Conservation (phyloP, 1,284 basidiomycete species). For the Ustilago hordei region DNA sequence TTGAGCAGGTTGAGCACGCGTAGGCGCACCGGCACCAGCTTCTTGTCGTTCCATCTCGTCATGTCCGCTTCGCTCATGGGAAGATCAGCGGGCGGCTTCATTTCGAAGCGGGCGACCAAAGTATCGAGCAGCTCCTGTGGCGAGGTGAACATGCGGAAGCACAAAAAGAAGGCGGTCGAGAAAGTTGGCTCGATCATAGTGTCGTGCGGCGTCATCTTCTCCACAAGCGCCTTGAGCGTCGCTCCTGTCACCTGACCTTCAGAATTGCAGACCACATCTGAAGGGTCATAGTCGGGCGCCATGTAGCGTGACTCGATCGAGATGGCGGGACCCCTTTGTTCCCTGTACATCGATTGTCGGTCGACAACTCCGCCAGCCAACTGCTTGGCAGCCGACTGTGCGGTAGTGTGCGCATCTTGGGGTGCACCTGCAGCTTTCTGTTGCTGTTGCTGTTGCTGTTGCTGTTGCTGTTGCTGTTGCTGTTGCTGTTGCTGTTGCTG, state of each 20-base stretch:
- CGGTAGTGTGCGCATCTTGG: conserved; percentile 41
- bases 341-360: conserved; percentile 44
- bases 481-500: neutral
- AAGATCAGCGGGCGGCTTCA: conserved; percentile 71
- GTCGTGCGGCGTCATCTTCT: conserved; percentile 96
- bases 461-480: neutral
- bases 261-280: conserved; percentile 88
- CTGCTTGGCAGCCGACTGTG: conserved; percentile 40
- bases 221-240: conserved; percentile 86
- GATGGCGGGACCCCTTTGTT: conserved; percentile 24
- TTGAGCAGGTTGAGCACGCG: conserved; percentile 92
- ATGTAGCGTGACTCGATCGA: conserved; percentile 48
- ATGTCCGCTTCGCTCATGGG: conserved; percentile 76
- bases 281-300: conserved; percentile 71
- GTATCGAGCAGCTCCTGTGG: conserved; percentile 81
- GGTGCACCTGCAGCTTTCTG: neutral
- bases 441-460: neutral
- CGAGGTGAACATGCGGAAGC: conserved; percentile 91
- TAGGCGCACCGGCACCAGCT: conserved; percentile 87
- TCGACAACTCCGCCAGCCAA: conserved; percentile 33
- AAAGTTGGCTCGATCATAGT: conserved; percentile 83
- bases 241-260: conserved; percentile 92
- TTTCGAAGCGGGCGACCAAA: conserved; percentile 84
- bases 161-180: conserved; percentile 89
- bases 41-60: conserved; percentile 83